Evolutionary conservation across 2,329 filamentous ascomycete genomes (phyloP).

Genomic region (Paecilomyces dactylethromorphus): DNA sequence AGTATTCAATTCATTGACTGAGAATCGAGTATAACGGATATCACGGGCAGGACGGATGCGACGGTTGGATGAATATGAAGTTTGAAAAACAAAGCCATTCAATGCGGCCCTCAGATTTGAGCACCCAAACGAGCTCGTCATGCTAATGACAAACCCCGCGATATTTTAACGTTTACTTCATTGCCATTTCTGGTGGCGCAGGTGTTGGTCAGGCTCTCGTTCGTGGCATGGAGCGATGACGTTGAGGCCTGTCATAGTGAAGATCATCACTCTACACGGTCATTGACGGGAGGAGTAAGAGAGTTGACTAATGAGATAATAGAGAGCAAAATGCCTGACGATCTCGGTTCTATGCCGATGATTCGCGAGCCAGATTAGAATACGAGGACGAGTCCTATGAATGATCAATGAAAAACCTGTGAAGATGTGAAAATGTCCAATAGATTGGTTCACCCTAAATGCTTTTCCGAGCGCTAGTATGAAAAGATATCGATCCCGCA

Average conservation of each 20-base stretch:
- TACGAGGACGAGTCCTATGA: neutral
- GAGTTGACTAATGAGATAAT: neutral
- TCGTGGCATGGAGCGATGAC: conserved; percentile 3
- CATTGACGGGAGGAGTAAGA: neutral
- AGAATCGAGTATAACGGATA: neutral
- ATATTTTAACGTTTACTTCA: neutral
- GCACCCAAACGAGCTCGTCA: neutral
- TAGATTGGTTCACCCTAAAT: neutral
- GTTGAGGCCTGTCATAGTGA: conserved; percentile 1
- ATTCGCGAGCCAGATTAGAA: neutral
- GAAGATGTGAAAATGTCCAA: neutral
- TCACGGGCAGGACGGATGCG: neutral
- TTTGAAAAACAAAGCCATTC: neutral
- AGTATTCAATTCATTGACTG: neutral
- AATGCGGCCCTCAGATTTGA: neutral
- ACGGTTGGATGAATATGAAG: neutral
- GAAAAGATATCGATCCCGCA: neutral
- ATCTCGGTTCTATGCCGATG: neutral
- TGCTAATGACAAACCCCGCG: neutral
- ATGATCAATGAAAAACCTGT: neutral
- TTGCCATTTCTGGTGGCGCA: neutral
- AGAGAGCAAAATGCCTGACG: neutral
- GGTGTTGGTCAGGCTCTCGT: neutral
- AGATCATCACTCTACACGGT: neutral
- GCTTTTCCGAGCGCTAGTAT: neutral